Percentiles rank a stretch among this genome's conserved stretches.
Conservation (phyloP, 257 asterid genomes). For the Paulownia fortunei region DNA sequence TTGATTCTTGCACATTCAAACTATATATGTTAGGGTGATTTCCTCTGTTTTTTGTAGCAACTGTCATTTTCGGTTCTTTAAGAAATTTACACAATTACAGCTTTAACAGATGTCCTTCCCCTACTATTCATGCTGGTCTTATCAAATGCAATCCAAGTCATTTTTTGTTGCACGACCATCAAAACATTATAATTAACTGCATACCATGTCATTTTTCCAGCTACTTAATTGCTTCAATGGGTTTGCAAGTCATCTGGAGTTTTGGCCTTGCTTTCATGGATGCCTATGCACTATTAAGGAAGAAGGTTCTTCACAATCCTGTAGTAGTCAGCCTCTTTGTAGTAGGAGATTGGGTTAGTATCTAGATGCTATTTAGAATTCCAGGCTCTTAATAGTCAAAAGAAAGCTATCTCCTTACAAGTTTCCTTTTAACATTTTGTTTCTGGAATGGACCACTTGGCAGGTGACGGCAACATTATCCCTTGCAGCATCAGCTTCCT, state of each 20-base stretch:
- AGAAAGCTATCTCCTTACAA: not conserved
- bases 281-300: constrained; percentile 49
- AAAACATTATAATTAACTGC: not conserved
- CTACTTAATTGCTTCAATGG: constrained; percentile 66
- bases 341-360: constrained; percentile 68
- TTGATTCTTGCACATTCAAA: not conserved
- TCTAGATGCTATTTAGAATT: not conserved
- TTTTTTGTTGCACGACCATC: not conserved
- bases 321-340: constrained; percentile 50
- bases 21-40: not conserved
- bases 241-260: constrained; percentile 60
- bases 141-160: not conserved
- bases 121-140: not conserved
- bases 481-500: constrained; percentile 63
- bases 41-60: not conserved
- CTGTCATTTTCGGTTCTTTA: not conserved
- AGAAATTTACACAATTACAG: not conserved
- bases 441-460: not conserved
- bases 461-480: constrained; percentile 59
- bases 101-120: not conserved
- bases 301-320: constrained; percentile 52
- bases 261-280: constrained; percentile 49
- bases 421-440: not conserved
- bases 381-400: not conserved
- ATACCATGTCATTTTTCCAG: constrained; percentile 33